Conservation (phyloP, 768 basidiomycete species). For the Russula dissimulans region DNA sequence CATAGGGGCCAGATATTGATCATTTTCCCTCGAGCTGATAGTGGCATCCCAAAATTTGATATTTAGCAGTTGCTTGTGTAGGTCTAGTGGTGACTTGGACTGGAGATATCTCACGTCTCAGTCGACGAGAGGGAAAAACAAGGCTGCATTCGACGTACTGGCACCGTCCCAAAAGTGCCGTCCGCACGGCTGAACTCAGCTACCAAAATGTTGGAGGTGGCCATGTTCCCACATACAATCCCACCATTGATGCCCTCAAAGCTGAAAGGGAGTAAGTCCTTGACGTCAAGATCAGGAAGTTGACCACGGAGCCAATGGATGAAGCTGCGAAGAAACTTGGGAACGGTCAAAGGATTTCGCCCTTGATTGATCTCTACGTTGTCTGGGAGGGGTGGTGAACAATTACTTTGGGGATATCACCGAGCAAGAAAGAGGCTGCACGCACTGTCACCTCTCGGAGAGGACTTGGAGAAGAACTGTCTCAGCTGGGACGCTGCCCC, state of each 20-base stretch:
- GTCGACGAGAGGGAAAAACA: neutral
- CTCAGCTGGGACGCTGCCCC: conserved; percentile 19
- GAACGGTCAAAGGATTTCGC: conserved; percentile 9
- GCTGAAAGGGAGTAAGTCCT: conserved; percentile 81
- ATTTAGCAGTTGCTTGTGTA: conserved; percentile 71
- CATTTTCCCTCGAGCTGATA: conserved; percentile 64
- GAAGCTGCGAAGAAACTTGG: conserved; percentile 31
- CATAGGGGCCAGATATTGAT: conserved; percentile 64
- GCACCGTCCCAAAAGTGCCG: conserved; percentile 73
- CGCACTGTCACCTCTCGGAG: conserved; percentile 24
- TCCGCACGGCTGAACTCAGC: conserved; percentile 69
- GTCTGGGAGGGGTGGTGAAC: neutral
- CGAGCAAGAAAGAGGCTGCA: neutral
- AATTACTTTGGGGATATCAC: neutral
- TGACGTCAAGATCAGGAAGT: conserved; percentile 64
- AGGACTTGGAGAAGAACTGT: conserved; percentile 26
- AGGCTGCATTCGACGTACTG: conserved; percentile 37
- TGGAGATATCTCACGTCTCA: conserved; percentile 24
- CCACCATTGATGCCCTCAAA: conserved; percentile 72
- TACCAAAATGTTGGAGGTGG: conserved; percentile 75
- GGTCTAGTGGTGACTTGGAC: conserved; percentile 75
- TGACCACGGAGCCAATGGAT: conserved; percentile 48
- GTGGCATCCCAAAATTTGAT: conserved; percentile 60
- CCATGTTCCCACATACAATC: conserved; percentile 76
- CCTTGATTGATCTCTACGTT: neutral